A percentile compares a stretch with the other conserved stretches of the same genome.
phyloP scores from a whole-genome alignment of 441 rosid genomes.

The Arabidopsis hybrid region DNA sequence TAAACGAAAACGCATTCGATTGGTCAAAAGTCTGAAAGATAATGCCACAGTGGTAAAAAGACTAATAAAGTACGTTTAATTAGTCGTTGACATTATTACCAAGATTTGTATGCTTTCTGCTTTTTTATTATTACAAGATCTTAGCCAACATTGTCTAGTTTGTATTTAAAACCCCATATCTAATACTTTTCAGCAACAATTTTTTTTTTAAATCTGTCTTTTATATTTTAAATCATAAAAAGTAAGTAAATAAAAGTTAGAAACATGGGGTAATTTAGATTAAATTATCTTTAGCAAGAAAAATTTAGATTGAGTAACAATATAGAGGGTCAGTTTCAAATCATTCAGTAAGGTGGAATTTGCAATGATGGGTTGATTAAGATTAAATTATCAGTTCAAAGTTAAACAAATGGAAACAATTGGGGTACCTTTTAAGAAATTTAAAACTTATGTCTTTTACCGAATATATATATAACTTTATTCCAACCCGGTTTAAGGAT shows the following conservation, averaged over 20 bases:
- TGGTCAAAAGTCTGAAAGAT: slow-evolving; percentile 16
- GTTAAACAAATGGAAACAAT: not conserved
- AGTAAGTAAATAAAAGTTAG: too few relatives aligned
- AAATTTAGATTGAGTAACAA: too few relatives aligned
- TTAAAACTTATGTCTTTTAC: not conserved
- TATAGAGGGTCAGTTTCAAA: not conserved
- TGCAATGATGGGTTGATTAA: too few relatives aligned
- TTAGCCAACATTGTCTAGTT: not conserved
- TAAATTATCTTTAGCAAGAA: not conserved
- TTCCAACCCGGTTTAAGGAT: slow-evolving; percentile 27
- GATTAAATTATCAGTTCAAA: too few relatives aligned
- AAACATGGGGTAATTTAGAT: not conserved
- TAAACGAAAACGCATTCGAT: not conserved
- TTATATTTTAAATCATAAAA: too few relatives aligned
- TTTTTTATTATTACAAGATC: not conserved
- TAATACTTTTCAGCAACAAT: too few relatives aligned
- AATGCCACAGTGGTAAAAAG: not conserved
- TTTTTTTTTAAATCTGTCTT: too few relatives aligned
- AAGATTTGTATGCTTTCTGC: not conserved
- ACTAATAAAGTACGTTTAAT: not conserved
- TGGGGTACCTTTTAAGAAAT: not conserved
- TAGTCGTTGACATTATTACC: not conserved
- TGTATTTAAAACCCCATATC: not conserved
- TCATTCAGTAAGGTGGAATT: too few relatives aligned
- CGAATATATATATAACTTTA: not conserved